phyloP scores from a whole-genome alignment of 345 rosid genomes.

The Arabis hirsuta region DNA sequence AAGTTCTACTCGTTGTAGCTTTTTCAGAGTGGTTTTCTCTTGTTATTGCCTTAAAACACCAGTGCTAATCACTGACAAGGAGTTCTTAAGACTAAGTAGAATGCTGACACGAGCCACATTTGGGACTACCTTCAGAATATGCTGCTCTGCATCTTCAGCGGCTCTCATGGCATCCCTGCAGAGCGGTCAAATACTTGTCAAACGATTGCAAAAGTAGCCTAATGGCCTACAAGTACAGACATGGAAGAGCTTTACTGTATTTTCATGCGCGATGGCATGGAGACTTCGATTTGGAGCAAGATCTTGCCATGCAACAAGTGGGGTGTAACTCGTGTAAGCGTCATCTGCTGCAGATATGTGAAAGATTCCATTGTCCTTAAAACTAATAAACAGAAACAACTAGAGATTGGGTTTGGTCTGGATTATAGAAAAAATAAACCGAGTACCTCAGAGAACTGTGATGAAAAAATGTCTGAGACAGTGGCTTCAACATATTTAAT shows the following conservation, averaged over 20 bases:
- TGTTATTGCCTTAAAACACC: conserved; percentile 14
- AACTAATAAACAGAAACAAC: conserved; percentile 15
- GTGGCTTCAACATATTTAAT: conserved; percentile 58
- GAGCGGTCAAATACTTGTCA: conserved; percentile 11
- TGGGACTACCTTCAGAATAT: conserved; percentile 53
- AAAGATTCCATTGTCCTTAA: conserved; percentile 9
- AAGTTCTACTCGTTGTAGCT: not conserved
- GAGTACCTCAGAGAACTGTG: conserved; percentile 62
- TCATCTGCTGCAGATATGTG: conserved; percentile 58
- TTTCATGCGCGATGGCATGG: conserved; percentile 46
- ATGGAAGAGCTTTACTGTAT: conserved; percentile 41
- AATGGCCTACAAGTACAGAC: not conserved
- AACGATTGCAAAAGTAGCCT: conserved; percentile 18
- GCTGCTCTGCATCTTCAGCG: conserved; percentile 62
- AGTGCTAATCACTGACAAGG: conserved; percentile 36
- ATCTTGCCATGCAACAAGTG: conserved; percentile 72
- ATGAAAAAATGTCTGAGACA: conserved; percentile 49
- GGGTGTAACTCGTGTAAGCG: conserved; percentile 60
- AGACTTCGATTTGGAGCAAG: conserved; percentile 55
- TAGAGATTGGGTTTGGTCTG: not conserved
- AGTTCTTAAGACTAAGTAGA: conserved; percentile 59
- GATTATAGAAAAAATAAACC: not conserved
- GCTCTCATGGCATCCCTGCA: conserved; percentile 66
- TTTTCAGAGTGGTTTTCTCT: not conserved
- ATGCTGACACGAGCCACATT: conserved; percentile 56